Conservation (phyloP, 2,329 filamentous ascomycete genomes). For the Monosporascus sp. region DNA sequence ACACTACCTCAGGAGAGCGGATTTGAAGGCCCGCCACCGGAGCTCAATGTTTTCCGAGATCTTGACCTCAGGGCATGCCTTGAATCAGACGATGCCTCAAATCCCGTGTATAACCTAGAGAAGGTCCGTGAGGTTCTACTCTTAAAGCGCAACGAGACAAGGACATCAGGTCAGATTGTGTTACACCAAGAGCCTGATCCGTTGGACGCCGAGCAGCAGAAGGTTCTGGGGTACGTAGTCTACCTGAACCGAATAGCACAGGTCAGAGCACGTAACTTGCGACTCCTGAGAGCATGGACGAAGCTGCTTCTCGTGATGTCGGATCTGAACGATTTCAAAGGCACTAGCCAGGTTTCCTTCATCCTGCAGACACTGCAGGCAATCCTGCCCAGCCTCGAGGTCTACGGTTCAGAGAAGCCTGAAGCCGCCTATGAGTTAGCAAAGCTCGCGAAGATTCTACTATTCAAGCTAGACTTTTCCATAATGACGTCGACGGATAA, state of each 20-base stretch:
- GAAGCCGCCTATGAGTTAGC: constrained; percentile 71
- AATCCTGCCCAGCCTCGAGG: constrained; percentile 81
- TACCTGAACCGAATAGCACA: constrained; percentile 60
- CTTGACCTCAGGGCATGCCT: constrained; percentile 63
- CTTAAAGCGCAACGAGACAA: constrained; percentile 60
- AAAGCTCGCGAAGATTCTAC: constrained; percentile 65
- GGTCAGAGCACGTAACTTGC: constrained; percentile 51
- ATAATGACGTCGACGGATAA: constrained; percentile 34
- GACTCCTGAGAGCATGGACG: constrained; percentile 76
- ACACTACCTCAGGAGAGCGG: constrained; percentile 58
- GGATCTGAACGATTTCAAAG: constrained; percentile 73
- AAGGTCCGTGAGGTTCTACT: constrained; percentile 70
- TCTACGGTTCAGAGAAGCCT: constrained; percentile 62
- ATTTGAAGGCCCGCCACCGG: constrained; percentile 47
- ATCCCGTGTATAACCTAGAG: constrained; percentile 60
- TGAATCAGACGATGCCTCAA: constrained; percentile 52
- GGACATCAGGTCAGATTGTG: constrained; percentile 42
- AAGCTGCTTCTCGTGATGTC: constrained; percentile 80
- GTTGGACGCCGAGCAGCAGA: constrained; percentile 53
- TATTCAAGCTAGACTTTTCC: constrained; percentile 64
- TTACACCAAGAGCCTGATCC: constrained; percentile 41
- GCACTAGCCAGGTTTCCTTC: constrained; percentile 66
- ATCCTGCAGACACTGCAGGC: constrained; percentile 82
- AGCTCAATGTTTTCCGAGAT: constrained; percentile 55
- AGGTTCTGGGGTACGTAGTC: constrained; percentile 55